Percentiles rank a stretch among this genome's conserved stretches.
These are phyloP conservation scores for Ogataea nitratoaversa DNA, from an alignment of 805 yeast genomes.

Conservation along the genomic window DNA sequence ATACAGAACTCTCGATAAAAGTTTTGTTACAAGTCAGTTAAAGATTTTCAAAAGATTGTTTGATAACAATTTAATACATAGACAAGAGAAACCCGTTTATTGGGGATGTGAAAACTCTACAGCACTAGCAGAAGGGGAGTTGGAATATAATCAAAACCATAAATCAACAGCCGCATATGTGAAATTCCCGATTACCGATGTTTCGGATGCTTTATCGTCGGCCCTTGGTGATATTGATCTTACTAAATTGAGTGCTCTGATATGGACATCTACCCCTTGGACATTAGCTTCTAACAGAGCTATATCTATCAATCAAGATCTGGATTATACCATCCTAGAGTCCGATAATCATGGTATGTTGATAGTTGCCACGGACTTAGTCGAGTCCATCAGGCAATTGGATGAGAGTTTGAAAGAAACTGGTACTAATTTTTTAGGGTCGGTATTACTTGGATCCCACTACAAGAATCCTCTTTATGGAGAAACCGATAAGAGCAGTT, in stretches of 20 bases:
- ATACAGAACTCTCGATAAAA: slow-evolving; percentile 68
- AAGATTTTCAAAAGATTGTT: slow-evolving; percentile 63
- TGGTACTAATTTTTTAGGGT: slow-evolving; percentile 36
- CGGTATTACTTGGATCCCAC: slow-evolving; percentile 32
- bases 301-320: slow-evolving; percentile 59
- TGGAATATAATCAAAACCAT: slow-evolving; percentile 78
- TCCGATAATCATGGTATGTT: slow-evolving; percentile 36
- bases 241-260: slow-evolving; percentile 36
- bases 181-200: slow-evolving; percentile 51
- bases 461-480: slow-evolving; percentile 55
- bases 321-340: slow-evolving; percentile 52
- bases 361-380: slow-evolving; percentile 54
- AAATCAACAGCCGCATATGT: slow-evolving; percentile 64
- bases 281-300: slow-evolving; percentile 87
- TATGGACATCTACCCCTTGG: slow-evolving; percentile 99
- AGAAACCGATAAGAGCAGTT: slow-evolving; percentile 23
- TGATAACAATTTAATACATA: slow-evolving; percentile 60
- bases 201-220: slow-evolving; percentile 19
- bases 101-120: slow-evolving; percentile 96
- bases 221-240: background rate
- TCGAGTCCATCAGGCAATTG: slow-evolving; percentile 31
- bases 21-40: slow-evolving; percentile 74
- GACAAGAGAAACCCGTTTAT: slow-evolving; percentile 92
- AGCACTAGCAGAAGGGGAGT: slow-evolving; percentile 94
- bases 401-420: slow-evolving; percentile 25